Percentiles rank a stretch among this genome's conserved stretches.
Conservation (phyloP, 345 rosid species). For the Eucalyptus pumila region DNA sequence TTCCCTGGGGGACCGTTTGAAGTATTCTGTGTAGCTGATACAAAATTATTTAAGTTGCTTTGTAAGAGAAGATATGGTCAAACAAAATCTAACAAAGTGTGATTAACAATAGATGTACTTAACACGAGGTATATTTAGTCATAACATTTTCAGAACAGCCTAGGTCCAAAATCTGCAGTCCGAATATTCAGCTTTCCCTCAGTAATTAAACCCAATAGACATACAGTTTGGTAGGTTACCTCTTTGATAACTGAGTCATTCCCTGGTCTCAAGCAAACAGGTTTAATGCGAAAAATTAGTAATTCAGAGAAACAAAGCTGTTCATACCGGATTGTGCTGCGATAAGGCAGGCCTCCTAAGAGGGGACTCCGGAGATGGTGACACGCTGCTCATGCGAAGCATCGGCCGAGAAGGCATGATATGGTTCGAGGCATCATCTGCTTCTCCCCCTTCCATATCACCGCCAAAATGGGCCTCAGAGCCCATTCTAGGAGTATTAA, state of each 20-base stretch:
- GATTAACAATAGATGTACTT: not conserved
- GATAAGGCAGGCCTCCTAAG: slow-evolving; percentile 51
- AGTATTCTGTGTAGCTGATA: not conserved
- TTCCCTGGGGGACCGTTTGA: not conserved
- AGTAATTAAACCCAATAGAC: not conserved
- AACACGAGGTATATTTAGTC: not conserved
- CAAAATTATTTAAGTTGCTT: not conserved
- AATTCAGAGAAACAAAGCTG: not conserved
- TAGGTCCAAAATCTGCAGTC: not conserved
- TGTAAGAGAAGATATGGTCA: not conserved
- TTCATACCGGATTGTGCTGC: slow-evolving; percentile 48
- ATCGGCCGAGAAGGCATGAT: slow-evolving; percentile 38
- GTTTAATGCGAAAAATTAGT: not conserved
- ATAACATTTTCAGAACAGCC: not conserved
- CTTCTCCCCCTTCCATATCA: slow-evolving; percentile 64
- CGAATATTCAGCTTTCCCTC: not conserved
- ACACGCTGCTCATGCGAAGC: slow-evolving; percentile 64
- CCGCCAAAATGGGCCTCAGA: slow-evolving; percentile 46
- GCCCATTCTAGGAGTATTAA: slow-evolving; percentile 40
- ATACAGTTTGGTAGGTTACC: not conserved
- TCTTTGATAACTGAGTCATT: not conserved
- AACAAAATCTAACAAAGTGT: not conserved
- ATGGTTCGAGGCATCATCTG: slow-evolving; percentile 50
- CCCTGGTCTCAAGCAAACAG: not conserved
- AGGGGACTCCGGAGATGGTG: slow-evolving; percentile 85